Conservation (phyloP, 306 rosid species). For the Vachellia pachyceras region DNA sequence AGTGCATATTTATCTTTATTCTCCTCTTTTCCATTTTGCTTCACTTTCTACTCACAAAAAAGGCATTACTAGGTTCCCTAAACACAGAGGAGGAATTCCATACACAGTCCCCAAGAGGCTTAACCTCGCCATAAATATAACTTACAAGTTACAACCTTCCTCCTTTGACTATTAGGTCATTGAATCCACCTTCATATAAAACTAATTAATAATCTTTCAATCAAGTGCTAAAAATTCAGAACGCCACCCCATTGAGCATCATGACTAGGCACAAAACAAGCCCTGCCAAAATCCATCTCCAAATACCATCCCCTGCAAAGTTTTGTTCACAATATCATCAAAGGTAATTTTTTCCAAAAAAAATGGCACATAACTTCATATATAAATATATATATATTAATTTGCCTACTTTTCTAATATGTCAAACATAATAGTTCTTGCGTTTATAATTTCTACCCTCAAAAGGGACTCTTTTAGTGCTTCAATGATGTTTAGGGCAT, state of each 20-base stretch:
- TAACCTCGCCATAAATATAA: neutral
- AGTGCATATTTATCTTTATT: conserved; percentile 8
- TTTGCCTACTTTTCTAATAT: neutral
- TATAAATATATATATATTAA: no score
- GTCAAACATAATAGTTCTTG: no score
- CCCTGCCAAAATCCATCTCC: conserved; percentile 41
- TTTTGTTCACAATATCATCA: conserved; percentile 22
- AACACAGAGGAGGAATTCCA: neutral
- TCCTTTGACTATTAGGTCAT: neutral
- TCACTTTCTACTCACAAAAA: neutral
- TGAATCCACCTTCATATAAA: neutral
- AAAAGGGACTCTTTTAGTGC: neutral
- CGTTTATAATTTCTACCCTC: no score
- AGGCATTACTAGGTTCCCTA: neutral
- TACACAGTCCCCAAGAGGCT: neutral
- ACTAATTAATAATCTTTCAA: neutral
- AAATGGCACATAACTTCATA: neutral
- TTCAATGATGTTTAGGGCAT: conserved; percentile 24
- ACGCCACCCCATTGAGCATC: neutral
- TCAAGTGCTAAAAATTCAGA: conserved; percentile 9
- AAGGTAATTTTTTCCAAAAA: neutral
- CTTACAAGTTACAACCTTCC: neutral
- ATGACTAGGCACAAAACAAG: conserved; percentile 15
- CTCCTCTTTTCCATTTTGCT: neutral
- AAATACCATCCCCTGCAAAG: conserved; percentile 30